These are phyloP conservation scores for Leccinum pellstonianum DNA, from an alignment of 768 basidiomycete genomes.

Conservation along the genomic window DNA sequence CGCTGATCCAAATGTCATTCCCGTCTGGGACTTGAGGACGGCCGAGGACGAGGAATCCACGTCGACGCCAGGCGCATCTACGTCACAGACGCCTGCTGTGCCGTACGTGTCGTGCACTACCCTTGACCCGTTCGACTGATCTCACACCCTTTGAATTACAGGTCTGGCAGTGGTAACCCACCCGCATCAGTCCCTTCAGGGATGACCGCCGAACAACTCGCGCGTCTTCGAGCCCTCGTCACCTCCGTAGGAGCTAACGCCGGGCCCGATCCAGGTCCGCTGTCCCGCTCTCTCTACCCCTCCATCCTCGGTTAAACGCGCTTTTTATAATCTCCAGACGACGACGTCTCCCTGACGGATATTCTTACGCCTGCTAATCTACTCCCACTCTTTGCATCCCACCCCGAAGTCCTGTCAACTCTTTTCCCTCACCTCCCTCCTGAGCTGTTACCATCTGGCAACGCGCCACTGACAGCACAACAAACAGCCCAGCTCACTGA, in stretches of 20 bases:
- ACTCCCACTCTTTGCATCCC: slow-evolving; percentile 63
- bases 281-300: not conserved
- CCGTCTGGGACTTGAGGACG: slow-evolving; percentile 52
- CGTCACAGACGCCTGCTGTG: slow-evolving; percentile 35
- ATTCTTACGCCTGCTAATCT: slow-evolving; percentile 75
- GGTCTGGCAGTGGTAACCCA: slow-evolving; percentile 10
- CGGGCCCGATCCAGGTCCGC: slow-evolving; percentile 17
- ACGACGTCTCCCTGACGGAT: slow-evolving; percentile 68
- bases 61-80: slow-evolving; percentile 35
- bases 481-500: slow-evolving; percentile 38
- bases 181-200: slow-evolving; percentile 10
- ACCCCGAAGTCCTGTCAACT: slow-evolving; percentile 65
- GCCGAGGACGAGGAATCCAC: slow-evolving; percentile 46
- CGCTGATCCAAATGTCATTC: slow-evolving; percentile 59
- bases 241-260: slow-evolving; percentile 41
- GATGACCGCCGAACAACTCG: slow-evolving; percentile 63
- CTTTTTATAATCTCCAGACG: slow-evolving; percentile 16
- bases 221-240: slow-evolving; percentile 56
- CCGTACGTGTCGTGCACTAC: slow-evolving; percentile 21
- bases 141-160: slow-evolving; percentile 1
- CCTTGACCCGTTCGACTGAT: not conserved
- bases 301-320: slow-evolving; percentile 3
- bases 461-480: slow-evolving; percentile 24
- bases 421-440: slow-evolving; percentile 80
- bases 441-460: slow-evolving; percentile 74